Evolutionary conservation across 768 basidiomycete genomes (phyloP).

Genomic region (Crepidotus variabilis): DNA sequence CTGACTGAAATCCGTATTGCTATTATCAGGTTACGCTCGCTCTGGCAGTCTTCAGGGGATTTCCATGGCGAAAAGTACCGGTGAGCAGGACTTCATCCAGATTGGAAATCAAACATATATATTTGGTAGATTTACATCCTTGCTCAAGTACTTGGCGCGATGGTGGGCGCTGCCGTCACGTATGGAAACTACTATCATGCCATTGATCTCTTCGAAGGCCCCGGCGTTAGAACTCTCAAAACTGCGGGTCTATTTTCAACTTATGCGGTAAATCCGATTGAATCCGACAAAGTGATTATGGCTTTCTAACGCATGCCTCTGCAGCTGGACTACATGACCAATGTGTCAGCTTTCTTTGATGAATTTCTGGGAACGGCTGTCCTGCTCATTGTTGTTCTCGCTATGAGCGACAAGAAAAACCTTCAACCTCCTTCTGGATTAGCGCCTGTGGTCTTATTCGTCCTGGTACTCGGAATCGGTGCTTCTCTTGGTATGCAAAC

Average conservation of each 20-base stretch:
- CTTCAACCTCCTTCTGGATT: conserved; percentile 44
- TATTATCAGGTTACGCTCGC: conserved; percentile 58
- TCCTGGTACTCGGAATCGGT: conserved; percentile 58
- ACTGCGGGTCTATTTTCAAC: conserved; percentile 61
- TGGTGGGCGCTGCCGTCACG: conserved; percentile 52
- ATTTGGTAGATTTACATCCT: conserved; percentile 21
- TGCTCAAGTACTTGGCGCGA: conserved; percentile 58
- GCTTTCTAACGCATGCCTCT: neutral
- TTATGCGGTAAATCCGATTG: conserved; percentile 44
- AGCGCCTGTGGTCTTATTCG: conserved; percentile 50
- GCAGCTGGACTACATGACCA: conserved; percentile 36
- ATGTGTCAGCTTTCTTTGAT: conserved; percentile 36
- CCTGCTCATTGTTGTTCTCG: conserved; percentile 51
- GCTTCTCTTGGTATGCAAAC: conserved; percentile 61
- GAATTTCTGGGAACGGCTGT: conserved; percentile 56
- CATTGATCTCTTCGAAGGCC: conserved; percentile 61
- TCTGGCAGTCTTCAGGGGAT: conserved; percentile 63
- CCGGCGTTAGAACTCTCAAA: conserved; percentile 49
- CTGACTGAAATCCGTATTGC: too few relatives aligned
- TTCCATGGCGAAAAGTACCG: conserved; percentile 82
- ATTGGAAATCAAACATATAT: neutral
- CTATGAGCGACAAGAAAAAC: conserved; percentile 51
- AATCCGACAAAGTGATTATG: neutral
- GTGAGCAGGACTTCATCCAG: conserved; percentile 12
- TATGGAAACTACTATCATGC: conserved; percentile 69